Evolutionary conservation across 2,329 filamentous ascomycete species (phyloP).

Genomic region (Sclerotinia sclerotiorum): DNA sequence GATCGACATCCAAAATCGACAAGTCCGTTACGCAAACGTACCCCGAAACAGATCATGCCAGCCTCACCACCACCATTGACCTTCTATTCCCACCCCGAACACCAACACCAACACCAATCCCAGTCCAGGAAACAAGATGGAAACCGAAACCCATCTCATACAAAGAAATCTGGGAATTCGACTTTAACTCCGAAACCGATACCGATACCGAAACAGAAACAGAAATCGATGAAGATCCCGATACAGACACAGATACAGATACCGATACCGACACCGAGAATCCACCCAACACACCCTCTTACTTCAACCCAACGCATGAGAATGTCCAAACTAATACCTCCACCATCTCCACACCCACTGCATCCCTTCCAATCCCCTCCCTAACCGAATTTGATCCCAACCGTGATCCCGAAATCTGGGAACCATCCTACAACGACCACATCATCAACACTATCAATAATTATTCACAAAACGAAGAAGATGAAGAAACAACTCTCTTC

Average conservation of each 20-base stretch:
- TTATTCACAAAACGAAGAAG: neutral
- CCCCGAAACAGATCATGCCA: neutral
- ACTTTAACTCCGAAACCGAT: neutral
- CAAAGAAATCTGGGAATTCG: constrained; percentile 15
- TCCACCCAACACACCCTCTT: no score
- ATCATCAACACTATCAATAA: neutral
- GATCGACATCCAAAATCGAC: no score
- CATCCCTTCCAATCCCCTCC: neutral
- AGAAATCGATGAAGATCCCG: neutral
- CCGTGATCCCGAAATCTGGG: neutral
- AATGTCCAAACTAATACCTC: no score
- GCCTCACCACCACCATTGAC: neutral
- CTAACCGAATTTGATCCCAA: neutral
- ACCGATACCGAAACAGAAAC: neutral
- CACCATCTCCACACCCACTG: no score
- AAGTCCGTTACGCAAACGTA: no score
- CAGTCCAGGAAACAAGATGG: no score
- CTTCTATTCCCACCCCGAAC: neutral
- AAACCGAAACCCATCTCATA: neutral
- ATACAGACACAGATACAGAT: neutral
- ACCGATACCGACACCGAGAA: neutral
- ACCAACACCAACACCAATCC: no score
- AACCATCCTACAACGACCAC: neutral
- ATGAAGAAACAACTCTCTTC: neutral
- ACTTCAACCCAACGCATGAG: neutral